Percentiles rank a stretch among this genome's conserved stretches.
Conservation (phyloP, 805 yeast genomes). For the Priceomyces haplophilus region DNA sequence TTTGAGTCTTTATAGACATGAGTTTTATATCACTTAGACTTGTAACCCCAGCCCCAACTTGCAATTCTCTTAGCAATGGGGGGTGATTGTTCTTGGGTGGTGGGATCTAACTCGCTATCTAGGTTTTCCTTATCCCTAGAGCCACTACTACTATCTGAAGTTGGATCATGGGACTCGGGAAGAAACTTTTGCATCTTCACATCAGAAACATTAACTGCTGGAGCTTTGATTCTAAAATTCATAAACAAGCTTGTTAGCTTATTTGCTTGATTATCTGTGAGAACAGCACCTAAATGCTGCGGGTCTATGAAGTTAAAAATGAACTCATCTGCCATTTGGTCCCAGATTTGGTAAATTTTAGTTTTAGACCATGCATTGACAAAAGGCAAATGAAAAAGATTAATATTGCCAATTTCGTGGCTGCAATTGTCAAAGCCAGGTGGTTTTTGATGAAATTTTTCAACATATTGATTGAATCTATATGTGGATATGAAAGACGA, state of each 20-base stretch:
- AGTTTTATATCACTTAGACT: slow-evolving; percentile 6
- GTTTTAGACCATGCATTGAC: slow-evolving; percentile 32
- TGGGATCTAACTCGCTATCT: slow-evolving; percentile 3
- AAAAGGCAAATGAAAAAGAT: slow-evolving; percentile 31
- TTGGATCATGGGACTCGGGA: slow-evolving; percentile 3
- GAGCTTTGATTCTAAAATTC: slow-evolving; percentile 17
- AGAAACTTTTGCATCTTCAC: slow-evolving; percentile 22
- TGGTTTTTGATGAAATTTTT: slow-evolving; percentile 34
- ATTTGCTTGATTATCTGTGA: slow-evolving; percentile 18
- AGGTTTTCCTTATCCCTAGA: slow-evolving; percentile 2
- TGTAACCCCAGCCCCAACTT: slow-evolving; percentile 12
- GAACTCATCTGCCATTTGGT: slow-evolving; percentile 40
- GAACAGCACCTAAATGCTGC: slow-evolving; percentile 30
- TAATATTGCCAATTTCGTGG: slow-evolving; percentile 25
- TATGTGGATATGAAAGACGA: slow-evolving; percentile 70
- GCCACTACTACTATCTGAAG: slow-evolving; percentile 1
- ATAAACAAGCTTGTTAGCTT: slow-evolving; percentile 24
- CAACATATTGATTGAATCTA: slow-evolving; percentile 62
- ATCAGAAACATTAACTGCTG: slow-evolving; percentile 8
- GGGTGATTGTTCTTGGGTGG: slow-evolving; percentile 2
- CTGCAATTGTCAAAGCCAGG: slow-evolving; percentile 35
- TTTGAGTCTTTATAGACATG: too few relatives aligned
- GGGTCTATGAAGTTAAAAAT: slow-evolving; percentile 43
- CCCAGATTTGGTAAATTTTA: slow-evolving; percentile 39
- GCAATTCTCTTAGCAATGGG: slow-evolving; percentile 6